Percentiles rank a stretch among this genome's conserved stretches.
phyloP scores from a whole-genome alignment of 139 green algal species.

The Volvox reticuliferus region DNA sequence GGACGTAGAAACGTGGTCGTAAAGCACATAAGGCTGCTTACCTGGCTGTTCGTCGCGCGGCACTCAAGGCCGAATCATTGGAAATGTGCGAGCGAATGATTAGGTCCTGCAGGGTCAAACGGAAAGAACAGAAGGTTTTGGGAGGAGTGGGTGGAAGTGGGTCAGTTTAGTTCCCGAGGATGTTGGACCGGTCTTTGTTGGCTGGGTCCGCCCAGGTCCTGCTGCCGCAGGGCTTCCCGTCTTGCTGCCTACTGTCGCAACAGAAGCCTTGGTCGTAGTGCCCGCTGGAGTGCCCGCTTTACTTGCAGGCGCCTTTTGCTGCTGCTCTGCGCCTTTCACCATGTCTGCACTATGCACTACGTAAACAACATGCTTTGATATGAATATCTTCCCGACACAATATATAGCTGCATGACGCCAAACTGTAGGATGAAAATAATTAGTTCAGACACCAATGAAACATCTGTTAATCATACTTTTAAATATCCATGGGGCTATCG shows the following conservation, averaged over 20 bases:
- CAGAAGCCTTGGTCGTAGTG: background rate
- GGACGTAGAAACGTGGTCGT: too few relatives aligned
- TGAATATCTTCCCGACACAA: too few relatives aligned
- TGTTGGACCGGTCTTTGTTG: background rate
- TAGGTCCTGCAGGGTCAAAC: conserved; percentile 37
- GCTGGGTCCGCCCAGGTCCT: background rate
- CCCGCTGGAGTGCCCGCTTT: background rate
- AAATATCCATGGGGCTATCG: too few relatives aligned
- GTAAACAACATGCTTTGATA: background rate
- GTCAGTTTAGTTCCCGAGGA: background rate
- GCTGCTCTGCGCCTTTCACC: background rate
- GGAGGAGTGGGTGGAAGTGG: background rate
- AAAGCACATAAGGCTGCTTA: background rate
- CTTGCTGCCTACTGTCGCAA: conserved; percentile 2
- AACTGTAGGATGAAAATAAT: too few relatives aligned
- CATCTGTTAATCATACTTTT: too few relatives aligned
- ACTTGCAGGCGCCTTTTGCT: background rate
- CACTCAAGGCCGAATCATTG: conserved; percentile 8
- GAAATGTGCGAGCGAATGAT: conserved; percentile 27
- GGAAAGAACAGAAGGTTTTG: too few relatives aligned
- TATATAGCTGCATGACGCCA: too few relatives aligned
- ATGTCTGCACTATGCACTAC: background rate
- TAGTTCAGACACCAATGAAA: too few relatives aligned
- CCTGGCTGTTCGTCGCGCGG: conserved; percentile 6
- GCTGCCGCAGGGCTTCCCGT: background rate